phyloP scores from a whole-genome alignment of 2,329 filamentous ascomycete species.

The Pseudocercospora vitis region DNA sequence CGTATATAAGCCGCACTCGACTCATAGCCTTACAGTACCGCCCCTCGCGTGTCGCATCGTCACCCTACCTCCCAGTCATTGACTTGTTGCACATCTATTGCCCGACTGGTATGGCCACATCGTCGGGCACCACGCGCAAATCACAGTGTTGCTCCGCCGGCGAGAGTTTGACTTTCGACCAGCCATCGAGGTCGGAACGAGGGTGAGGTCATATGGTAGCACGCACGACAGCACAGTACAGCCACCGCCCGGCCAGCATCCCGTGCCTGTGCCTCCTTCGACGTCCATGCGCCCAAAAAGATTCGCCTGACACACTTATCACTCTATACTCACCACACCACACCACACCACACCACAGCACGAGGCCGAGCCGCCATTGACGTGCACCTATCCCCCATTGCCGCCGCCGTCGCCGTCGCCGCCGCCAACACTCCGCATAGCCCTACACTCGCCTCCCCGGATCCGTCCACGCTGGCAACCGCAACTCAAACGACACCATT shows the following conservation, averaged over 20 bases:
- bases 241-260: neutral
- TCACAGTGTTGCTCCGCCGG: neutral
- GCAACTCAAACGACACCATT: neutral
- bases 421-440: neutral
- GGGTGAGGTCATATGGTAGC: neutral
- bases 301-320: no score
- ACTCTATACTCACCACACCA: no score
- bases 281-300: neutral
- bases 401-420: neutral
- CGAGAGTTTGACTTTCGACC: neutral
- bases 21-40: neutral
- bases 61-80: no score
- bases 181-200: neutral
- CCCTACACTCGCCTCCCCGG: no score
- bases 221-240: no score
- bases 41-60: neutral
- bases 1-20: neutral
- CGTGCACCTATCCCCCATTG: neutral
- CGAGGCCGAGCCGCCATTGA: neutral
- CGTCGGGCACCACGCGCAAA: neutral
- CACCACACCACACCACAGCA: neutral
- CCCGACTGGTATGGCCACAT: neutral
- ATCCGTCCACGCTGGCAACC: neutral
- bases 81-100: neutral
- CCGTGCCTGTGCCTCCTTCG: neutral